These are phyloP conservation scores for Agastache rugosa DNA, from an alignment of 257 asterid genomes.

Conservation along the genomic window DNA sequence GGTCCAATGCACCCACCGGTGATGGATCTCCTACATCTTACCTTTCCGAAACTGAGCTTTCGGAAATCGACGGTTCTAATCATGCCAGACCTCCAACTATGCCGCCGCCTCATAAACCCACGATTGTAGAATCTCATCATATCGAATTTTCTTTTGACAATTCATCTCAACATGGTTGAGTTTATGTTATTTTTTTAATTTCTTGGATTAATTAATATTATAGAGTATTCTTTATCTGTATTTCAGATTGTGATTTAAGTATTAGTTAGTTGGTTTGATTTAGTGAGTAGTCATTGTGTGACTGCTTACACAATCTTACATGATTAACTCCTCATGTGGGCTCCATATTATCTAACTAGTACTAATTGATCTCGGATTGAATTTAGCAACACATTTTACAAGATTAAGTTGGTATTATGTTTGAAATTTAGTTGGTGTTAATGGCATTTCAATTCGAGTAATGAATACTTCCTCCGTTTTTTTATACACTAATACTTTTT, in stretches of 20 bases:
- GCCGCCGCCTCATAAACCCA: not conserved
- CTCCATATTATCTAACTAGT: no score
- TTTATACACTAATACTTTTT: no score
- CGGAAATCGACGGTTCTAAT: constrained; percentile 43
- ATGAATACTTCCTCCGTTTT: no score
- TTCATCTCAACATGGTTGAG: constrained; percentile 19
- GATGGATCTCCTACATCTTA: constrained; percentile 50
- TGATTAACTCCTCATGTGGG: not conserved
- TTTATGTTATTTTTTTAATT: not conserved
- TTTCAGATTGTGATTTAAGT: not conserved
- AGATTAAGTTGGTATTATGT: no score
- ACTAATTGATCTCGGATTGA: no score
- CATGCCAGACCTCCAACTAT: constrained; percentile 1
- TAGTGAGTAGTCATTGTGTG: no score
- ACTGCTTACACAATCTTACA: not conserved
- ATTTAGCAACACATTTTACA: no score
- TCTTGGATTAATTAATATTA: not conserved
- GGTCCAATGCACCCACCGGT: constrained; percentile 39
- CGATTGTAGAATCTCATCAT: constrained; percentile 31
- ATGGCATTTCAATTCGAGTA: no score
- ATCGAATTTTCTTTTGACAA: constrained; percentile 45
- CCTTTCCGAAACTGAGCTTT: constrained; percentile 51
- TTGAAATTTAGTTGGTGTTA: no score
- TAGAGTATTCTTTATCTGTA: not conserved
- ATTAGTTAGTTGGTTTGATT: not conserved